These are phyloP conservation scores for Fusarium agapanthi DNA, from an alignment of 2,329 filamentous ascomycete genomes.

Conservation along the genomic window DNA sequence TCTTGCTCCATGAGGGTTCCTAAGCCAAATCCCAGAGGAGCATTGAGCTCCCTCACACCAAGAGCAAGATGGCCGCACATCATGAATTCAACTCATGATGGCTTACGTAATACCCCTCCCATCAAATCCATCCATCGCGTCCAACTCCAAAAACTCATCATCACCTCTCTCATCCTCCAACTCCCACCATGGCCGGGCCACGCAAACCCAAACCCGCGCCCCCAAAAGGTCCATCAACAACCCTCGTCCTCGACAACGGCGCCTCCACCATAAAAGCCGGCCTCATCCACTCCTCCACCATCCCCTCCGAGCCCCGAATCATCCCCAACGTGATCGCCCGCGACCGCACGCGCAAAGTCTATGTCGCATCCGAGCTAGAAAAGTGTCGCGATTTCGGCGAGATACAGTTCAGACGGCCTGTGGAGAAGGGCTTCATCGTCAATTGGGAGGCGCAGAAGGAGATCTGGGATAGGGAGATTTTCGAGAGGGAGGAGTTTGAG, in stretches of 20 bases:
- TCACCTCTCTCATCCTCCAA: not conserved
- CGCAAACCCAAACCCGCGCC: slow-evolving; percentile 63
- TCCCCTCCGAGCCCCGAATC: slow-evolving; percentile 67
- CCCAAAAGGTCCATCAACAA: slow-evolving; percentile 66
- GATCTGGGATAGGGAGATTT: slow-evolving; percentile 92
- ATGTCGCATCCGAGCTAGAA: slow-evolving; percentile 81
- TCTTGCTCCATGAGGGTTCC: too few relatives aligned
- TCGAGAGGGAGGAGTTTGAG: slow-evolving; percentile 77
- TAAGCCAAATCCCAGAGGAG: accelerated
- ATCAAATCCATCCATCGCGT: slow-evolving; percentile 27
- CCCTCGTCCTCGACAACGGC: slow-evolving; percentile 93
- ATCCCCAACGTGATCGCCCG: slow-evolving; percentile 92
- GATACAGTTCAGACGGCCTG: slow-evolving; percentile 83
- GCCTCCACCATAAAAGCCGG: slow-evolving; percentile 92
- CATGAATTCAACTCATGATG: slow-evolving; percentile 17
- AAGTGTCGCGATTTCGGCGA: slow-evolving; percentile 90
- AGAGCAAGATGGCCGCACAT: not conserved
- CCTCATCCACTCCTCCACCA: slow-evolving; percentile 63
- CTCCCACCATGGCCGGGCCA: slow-evolving; percentile 52
- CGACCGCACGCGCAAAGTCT: slow-evolving; percentile 79
- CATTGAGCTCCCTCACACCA: not conserved
- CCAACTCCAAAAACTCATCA: not conserved
- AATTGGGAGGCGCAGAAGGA: slow-evolving; percentile 97
- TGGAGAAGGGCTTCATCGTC: slow-evolving; percentile 94
- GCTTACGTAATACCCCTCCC: slow-evolving; percentile 34